Base-by-base conservation (phyloP, 495 filamentous ascomycete species). In the Hypoxylon lenormandii region DNA sequence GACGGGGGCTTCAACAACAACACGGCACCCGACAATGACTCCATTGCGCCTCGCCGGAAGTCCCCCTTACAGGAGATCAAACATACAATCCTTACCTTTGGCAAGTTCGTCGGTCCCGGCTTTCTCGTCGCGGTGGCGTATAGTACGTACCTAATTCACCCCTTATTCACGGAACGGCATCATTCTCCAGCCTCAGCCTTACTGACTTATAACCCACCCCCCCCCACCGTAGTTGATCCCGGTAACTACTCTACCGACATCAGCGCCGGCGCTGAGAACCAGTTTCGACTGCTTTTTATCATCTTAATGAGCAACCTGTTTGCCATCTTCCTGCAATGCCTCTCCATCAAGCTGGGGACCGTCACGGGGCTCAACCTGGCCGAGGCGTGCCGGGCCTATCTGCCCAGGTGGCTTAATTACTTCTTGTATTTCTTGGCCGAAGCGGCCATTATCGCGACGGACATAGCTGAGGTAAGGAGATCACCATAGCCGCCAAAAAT, bases 191-290 rank as follows among this genome's bases (percentile, higher is more conserved):
- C 47, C 26, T 19, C 13, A 33, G 22, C 30, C 26, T 43, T 47
- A 16, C 16, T 30, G 30, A 33, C 23, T 70, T 55, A 53, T 70
- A 45, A 36, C 57, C 16, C 57, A 52, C 22, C 22, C 36, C 16
- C 53, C 36, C 72, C 75, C 15, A 61, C 67, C 11, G 87, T 90
- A 79, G 92, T 94, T 69, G 91, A 94, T 64, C 91, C 91, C 6
- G 91, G 91, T 52, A 96, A 96, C 77, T 94, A 94, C 77, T 85
- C 92, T 3, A 94, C 92, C 26, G 92, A 93, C 78, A 89, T 93
- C 52, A 86, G 90, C 30, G 92, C 89, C 40, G 89, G 89, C 62
- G 87, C 89, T 30, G 77, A 83, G 12, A 90, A 83, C 60, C 82
- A 82, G 56, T 92, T 88, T 69, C 86, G 84, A 23, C 82, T 94